Conservation (phyloP, 1,139 yeast genomes). For the Torulaspora globosa region DNA sequence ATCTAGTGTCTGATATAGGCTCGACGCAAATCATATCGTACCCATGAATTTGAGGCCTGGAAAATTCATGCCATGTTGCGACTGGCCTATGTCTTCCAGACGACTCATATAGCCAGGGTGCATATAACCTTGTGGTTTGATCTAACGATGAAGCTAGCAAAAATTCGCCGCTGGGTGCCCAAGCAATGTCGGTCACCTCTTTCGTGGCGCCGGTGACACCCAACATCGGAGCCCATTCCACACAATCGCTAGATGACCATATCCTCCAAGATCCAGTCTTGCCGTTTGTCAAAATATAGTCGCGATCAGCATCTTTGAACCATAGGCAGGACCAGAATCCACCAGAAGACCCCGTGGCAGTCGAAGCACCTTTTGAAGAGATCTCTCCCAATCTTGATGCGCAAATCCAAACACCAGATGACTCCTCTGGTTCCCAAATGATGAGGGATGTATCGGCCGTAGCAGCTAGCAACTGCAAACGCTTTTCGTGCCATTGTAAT, state of each 20-base stretch:
- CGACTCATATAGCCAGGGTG: constrained; percentile 49
- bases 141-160: constrained; percentile 76
- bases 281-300: constrained; percentile 71
- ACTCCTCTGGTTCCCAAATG: constrained; percentile 90
- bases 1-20: constrained; percentile 54
- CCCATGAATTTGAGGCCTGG: constrained; percentile 97
- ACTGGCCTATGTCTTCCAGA: constrained; percentile 34
- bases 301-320: constrained; percentile 48
- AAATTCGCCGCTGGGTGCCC: constrained; percentile 70
- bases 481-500: constrained; percentile 70
- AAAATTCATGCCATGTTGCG: constrained; percentile 78
- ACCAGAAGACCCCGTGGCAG: constrained; percentile 97
- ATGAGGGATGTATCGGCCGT: constrained; percentile 93
- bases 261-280: constrained; percentile 89
- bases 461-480: constrained; percentile 66
- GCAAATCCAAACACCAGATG: constrained; percentile 90
- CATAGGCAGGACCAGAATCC: constrained; percentile 93
- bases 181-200: constrained; percentile 72
- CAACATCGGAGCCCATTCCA: constrained; percentile 50
- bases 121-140: constrained; percentile 84
- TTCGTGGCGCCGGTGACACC: constrained; percentile 76
- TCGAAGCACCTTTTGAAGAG: constrained; percentile 92
- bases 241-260: constrained; percentile 49
- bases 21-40: constrained; percentile 90
- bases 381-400: constrained; percentile 80